Evolutionary conservation across 768 basidiomycete species (phyloP), one percentile per base, ranked within the genome.

Genomic region (Mycena venus): DNA sequence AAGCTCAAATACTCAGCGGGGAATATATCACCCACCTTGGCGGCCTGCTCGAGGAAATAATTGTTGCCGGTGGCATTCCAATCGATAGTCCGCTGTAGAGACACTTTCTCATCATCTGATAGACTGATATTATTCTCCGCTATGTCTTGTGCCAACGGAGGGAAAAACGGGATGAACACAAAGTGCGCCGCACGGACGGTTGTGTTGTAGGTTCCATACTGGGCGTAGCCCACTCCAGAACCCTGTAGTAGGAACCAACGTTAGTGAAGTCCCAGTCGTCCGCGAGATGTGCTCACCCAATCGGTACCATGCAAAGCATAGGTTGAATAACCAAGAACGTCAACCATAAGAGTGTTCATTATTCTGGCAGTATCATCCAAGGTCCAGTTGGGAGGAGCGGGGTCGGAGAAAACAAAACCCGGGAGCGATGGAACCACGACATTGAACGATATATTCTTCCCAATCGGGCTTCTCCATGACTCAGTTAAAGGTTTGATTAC

Each of bases 251-350:
- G 32, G 63, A 23, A 2, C 49, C 23, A 7, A 36, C 27, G n/a
- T 27, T 12, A n/a, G 12, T 38, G 17, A 49, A 19, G 23, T 15
- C 6, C 36, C 11, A 21, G 36, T 38, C 36, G 36, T 38, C 36
- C 15, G 36, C 27, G 17, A 25, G 21, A 15, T 55, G 32, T 11
- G 38, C 72, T 23, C 31, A 78, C 81, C 76, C 75, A 79, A 66
- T 82, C 81, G 32, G 75, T 77, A 3, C 77, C 81, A 44, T 79
- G 70, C 9, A 75, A 72, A 34, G 75, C 76, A 42, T 80, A 82
- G 44, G 66, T 53, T 32, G 66, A 62, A 60, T 80, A 82, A 9
- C 76, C 77, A 5, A 82, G 73, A 6, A 80, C 77, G 36, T 78
- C 75, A 12, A 65, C 74, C 80, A 82, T 79, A 32, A 82, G 76